Base-by-base conservation (phyloP, 345 rosid species). In the Pistacia atlantica region DNA sequence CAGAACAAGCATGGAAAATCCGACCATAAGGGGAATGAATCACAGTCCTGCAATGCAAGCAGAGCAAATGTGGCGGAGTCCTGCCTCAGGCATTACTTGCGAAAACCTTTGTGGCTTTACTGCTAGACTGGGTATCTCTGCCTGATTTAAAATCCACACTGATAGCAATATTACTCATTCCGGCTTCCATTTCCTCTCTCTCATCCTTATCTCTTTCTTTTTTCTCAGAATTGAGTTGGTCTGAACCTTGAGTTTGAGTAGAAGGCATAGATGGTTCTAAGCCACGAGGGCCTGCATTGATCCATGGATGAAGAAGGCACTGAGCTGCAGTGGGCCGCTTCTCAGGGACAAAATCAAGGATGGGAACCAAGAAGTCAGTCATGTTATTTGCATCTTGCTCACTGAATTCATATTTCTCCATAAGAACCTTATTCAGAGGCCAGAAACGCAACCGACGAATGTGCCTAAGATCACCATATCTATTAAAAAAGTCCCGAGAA, bases 341-440 rank as follows among this genome's bases (percentile, higher is more conserved):
- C 82, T 91, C 96, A 33, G 92, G 90, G 35, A 88, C 87, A 84
- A 91, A 91, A 81, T 89, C 91, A 62, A 89, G 92, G 54, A 91
- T 88, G 35, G 93, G 87, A 67, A 88, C 75, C 76, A 91, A 72
- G 83, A 91, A 91, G 54, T 87, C 86, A 0, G 85, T 74, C 86
- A 91, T 58, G 60, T 84, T 89, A 81, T 75, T 83, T 72, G 92
- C 92, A 83, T 88, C 90, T 74, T 87, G 81, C 75, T 88, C 90
- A 38, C 75, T 88, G 81, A 91, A 83, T 51, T 91, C 91, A 22
- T 89, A 91, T 69, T 89, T 88, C 89, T 87, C 95, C 31, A 79
- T 8, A 14, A 91, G 88, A 78, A 89, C 93, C 82, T 89, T 91
- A 72, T 85, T 86, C 83, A 89, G 37, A 65, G 91, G 90, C 95